These are phyloP conservation scores for Candida rishiriensis DNA, from an alignment of 805 yeast genomes.

Conservation along the genomic window DNA sequence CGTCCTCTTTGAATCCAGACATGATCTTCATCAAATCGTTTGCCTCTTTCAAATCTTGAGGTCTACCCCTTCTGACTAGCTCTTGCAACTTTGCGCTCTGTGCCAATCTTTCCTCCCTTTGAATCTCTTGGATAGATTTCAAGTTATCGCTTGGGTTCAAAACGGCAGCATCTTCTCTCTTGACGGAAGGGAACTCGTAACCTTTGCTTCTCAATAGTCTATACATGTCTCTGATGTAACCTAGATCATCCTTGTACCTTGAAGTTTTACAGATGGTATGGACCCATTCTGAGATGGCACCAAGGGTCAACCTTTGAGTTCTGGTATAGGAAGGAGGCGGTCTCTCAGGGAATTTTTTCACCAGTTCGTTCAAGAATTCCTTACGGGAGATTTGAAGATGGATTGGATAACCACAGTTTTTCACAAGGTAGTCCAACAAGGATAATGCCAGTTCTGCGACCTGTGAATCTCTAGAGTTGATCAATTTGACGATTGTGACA, in stretches of 20 bases:
- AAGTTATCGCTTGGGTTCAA: slow-evolving; percentile 83
- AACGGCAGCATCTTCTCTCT: slow-evolving; percentile 88
- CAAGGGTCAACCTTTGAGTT: slow-evolving; percentile 78
- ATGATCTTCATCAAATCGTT: slow-evolving; percentile 94
- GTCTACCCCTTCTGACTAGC: slow-evolving; percentile 89
- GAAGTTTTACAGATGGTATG: slow-evolving; percentile 90
- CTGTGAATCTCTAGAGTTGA: slow-evolving; percentile 80
- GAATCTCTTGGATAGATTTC: slow-evolving; percentile 85
- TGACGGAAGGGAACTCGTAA: slow-evolving; percentile 87
- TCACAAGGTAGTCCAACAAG: slow-evolving; percentile 81
- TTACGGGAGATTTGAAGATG: slow-evolving; percentile 93
- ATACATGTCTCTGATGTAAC: slow-evolving; percentile 94
- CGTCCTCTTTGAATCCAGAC: slow-evolving; percentile 95
- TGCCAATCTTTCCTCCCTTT: slow-evolving; percentile 86
- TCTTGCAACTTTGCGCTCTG: slow-evolving; percentile 96
- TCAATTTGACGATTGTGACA: slow-evolving; percentile 71
- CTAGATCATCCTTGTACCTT: slow-evolving; percentile 85
- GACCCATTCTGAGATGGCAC: slow-evolving; percentile 95
- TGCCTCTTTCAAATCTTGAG: slow-evolving; percentile 93
- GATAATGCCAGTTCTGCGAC: slow-evolving; percentile 73
- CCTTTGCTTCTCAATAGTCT: slow-evolving; percentile 86
- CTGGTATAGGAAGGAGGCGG: slow-evolving; percentile 84
- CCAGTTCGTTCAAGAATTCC: slow-evolving; percentile 90
- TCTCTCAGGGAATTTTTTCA: slow-evolving; percentile 87
- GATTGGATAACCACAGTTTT: slow-evolving; percentile 97